Evolutionary conservation across 441 rosid genomes (phyloP), one percentile per base, ranked within the genome.

Genomic region (Pelargonium citronellum): DNA sequence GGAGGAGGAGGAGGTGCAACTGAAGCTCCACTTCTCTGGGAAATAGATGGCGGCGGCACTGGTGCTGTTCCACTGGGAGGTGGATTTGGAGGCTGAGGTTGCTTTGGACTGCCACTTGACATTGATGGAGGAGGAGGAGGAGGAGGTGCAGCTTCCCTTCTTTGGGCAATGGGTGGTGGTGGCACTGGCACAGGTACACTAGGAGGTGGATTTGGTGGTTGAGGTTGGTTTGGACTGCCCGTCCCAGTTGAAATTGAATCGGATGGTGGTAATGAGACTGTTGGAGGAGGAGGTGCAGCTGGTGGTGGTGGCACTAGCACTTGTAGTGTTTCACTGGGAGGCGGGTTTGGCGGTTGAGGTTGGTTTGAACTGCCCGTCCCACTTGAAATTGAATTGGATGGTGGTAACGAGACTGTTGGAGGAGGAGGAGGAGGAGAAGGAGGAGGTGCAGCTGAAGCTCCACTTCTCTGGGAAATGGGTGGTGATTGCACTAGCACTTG

Each of bases 1-100:
- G 85, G 91, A 1, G 90, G 86, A 4, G 93, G 91, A 44, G 88
- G 91, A 13, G 69, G 76, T 20, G 37, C 37, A 30, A 4, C 37
- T 30, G 77, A 41, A 12, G 51, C 75, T 20, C 46, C 60, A 37
- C 43, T 47, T 27, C 41, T 8, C 27, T 47, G 66, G 5, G 63
- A 65, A 51, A 61, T 34, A n/a, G 70, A 80, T 0, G 88, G 87
- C 0, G 86, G 84, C 0, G 87, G 82, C 20, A 16, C 58, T n/a
- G 67, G 0, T 46, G 64, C 22, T 66, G 49, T 34, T 67, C 75
- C 75, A 34, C 5, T 57, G 7, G n/a, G 39, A 13, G 30, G 58
- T 41, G 62, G 75, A 67, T 44, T 41, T 30, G 37, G 37, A 3
- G 37, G 37, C 5, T 30, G 37, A 30, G 37, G 37, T 30, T 30